phyloP scores from a whole-genome alignment of 306 rosid genomes.

The Alnus rubra region DNA sequence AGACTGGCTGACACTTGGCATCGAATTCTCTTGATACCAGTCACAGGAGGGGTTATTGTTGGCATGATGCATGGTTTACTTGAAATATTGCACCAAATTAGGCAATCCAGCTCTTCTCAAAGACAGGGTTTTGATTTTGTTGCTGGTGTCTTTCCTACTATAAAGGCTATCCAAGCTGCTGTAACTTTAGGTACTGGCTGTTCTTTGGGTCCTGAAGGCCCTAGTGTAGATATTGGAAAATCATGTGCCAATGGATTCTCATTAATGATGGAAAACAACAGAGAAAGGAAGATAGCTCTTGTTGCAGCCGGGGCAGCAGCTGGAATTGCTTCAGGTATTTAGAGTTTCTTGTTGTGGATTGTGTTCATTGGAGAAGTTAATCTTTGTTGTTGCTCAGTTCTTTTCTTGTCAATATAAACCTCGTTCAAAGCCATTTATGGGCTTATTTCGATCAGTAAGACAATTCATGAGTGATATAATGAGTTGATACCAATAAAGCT shows the following conservation, averaged over 20 bases:
- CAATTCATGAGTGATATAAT: too few species aligned
- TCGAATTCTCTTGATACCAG: conserved; percentile 87
- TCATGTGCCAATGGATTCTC: conserved; percentile 97
- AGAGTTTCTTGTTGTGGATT: conserved; percentile 18
- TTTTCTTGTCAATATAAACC: conserved; percentile 20
- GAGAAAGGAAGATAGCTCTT: conserved; percentile 89
- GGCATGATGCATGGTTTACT: conserved; percentile 98
- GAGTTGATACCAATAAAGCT: background rate
- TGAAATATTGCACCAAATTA: conserved; percentile 83
- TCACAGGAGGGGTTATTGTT: conserved; percentile 90
- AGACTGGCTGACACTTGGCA: conserved; percentile 93
- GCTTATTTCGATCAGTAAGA: too few species aligned
- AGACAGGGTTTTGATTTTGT: conserved; percentile 82
- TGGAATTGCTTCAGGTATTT: conserved; percentile 87
- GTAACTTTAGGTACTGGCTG: conserved; percentile 93
- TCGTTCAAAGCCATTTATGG: conserved; percentile 3
- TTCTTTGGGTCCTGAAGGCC: conserved; percentile 99
- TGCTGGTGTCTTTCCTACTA: conserved; percentile 74
- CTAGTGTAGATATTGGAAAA: conserved; percentile 97
- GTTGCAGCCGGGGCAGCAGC: conserved; percentile 99
- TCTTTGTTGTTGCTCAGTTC: conserved; percentile 4
- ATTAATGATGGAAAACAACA: conserved; percentile 87
- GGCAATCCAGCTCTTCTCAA: conserved; percentile 69
- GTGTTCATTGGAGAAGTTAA: conserved; percentile 19
- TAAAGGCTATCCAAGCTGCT: conserved; percentile 97